Percentiles rank a stretch among this genome's conserved stretches.
Evolutionary conservation across 768 basidiomycete genomes (phyloP).

Genomic region (Serendipita sp.): DNA sequence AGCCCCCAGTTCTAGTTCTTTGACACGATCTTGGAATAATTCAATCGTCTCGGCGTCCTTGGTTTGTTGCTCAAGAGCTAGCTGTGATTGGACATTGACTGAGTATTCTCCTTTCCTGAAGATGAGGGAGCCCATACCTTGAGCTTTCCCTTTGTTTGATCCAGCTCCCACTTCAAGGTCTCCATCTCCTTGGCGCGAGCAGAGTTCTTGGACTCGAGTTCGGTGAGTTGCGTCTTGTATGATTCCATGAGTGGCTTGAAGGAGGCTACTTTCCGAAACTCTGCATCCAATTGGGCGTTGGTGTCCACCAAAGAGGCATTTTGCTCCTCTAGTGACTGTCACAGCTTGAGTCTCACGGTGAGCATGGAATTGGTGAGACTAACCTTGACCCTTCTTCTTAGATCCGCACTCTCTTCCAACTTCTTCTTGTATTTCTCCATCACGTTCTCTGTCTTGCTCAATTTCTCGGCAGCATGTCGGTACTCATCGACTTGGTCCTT

Average conservation of each 20-base stretch:
- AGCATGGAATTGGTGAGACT: slow-evolving; percentile 9
- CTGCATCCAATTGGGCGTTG: slow-evolving; percentile 83
- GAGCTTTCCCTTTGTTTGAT: slow-evolving; percentile 54
- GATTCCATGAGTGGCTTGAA: slow-evolving; percentile 85
- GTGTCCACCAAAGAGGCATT: slow-evolving; percentile 84
- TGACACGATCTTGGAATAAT: slow-evolving; percentile 77
- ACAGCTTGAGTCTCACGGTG: background rate
- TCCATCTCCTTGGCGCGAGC: slow-evolving; percentile 56
- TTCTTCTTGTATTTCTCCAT: slow-evolving; percentile 99
- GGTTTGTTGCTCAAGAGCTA: slow-evolving; percentile 44
- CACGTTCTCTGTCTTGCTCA: slow-evolving; percentile 90
- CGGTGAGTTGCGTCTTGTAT: slow-evolving; percentile 73
- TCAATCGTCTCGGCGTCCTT: slow-evolving; percentile 76
- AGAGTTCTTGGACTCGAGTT: slow-evolving; percentile 60
- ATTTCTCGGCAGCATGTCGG: slow-evolving; percentile 78
- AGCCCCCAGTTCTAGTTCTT: slow-evolving; percentile 57
- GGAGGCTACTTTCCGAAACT: slow-evolving; percentile 70
- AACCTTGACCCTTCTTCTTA: slow-evolving; percentile 24
- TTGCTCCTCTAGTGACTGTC: slow-evolving; percentile 76
- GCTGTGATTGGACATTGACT: background rate
- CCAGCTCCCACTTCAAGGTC: slow-evolving; percentile 56
- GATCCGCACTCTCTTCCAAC: slow-evolving; percentile 81
- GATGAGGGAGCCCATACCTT: slow-evolving; percentile 29
- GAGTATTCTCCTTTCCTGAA: background rate
- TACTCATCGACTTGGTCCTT: slow-evolving; percentile 97